Evolutionary conservation across 371 early-diverging fungal species (phyloP).

Genomic region (Actinomortierella wolfii): DNA sequence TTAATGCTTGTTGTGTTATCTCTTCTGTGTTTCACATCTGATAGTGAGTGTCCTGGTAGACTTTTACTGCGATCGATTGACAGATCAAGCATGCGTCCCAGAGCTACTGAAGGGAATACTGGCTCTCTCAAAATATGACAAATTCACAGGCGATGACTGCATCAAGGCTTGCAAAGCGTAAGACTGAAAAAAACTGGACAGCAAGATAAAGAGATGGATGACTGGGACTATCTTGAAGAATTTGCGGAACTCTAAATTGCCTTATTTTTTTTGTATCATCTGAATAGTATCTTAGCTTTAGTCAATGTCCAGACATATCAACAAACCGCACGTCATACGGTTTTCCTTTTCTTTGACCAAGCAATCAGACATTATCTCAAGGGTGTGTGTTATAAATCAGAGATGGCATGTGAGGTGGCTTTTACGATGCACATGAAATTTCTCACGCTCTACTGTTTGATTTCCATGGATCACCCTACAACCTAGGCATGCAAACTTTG

Average conservation of each 20-base stretch:
- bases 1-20: background rate
- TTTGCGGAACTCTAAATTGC: background rate
- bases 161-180: conserved; percentile 63
- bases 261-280: background rate
- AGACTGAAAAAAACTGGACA: background rate
- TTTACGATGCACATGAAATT: too few species aligned
- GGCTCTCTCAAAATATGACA: conserved; percentile 61
- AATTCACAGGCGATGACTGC: conserved; percentile 63
- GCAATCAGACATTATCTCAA: conserved; percentile 13
- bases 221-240: background rate
- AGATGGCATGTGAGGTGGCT: too few species aligned
- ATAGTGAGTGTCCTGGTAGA: conserved; percentile 71
- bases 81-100: conserved; percentile 77
- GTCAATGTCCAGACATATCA: conserved; percentile 66
- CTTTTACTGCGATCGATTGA: conserved; percentile 77
- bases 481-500: conserved; percentile 45
- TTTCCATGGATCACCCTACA: too few species aligned
- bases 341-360: conserved; percentile 56
- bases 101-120: conserved; percentile 68
- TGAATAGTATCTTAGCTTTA: conserved; percentile 54
- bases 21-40: background rate
- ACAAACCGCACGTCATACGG: conserved; percentile 57
- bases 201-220: conserved; percentile 1
- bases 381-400: too few species aligned
- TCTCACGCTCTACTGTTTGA: background rate